Percentiles rank a stretch among this genome's conserved stretches.
Evolutionary conservation across 2,329 filamentous ascomycete species (phyloP).

Genomic region (Microcera coccophila): DNA sequence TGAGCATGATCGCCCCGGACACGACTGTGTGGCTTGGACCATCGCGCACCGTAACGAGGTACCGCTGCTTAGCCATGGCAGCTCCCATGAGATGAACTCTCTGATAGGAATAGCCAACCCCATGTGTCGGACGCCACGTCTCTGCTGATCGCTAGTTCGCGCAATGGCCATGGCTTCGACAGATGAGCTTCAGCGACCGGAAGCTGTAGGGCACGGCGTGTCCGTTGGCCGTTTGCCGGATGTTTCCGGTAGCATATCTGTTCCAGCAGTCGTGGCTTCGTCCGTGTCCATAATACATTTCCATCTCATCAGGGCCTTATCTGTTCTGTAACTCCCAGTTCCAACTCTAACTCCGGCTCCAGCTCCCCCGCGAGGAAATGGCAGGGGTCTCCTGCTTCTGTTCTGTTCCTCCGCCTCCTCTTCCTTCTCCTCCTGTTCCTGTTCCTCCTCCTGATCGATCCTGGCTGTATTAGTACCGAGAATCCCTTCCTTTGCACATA

Average conservation of each 20-base stretch:
- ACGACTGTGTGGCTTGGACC: constrained; percentile 25
- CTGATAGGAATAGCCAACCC: neutral
- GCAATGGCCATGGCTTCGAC: neutral
- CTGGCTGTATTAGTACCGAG: no score
- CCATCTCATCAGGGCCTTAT: neutral
- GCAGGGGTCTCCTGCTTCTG: neutral
- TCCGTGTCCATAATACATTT: neutral
- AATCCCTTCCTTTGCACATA: neutral
- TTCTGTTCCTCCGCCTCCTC: no score
- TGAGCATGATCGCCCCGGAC: constrained; percentile 24
- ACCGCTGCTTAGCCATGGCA: neutral
- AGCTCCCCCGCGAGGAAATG: neutral
- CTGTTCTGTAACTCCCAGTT: neutral
- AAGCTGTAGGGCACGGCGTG: constrained; percentile 1
- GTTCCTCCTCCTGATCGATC: neutral
- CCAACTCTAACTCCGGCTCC: no score
- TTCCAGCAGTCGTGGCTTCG: neutral
- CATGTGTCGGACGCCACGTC: neutral
- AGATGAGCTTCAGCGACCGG: neutral
- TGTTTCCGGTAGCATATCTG: neutral
- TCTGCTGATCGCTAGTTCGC: constrained; percentile 1
- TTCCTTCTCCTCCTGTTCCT: neutral
- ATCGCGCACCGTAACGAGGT: constrained; percentile 22
- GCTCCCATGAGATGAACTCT: neutral
- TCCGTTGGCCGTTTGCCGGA: neutral